Evolutionary conservation across 1,284 basidiomycete species (phyloP), one percentile per base, ranked within the genome.

Genomic region (Trametes hirsuta): DNA sequence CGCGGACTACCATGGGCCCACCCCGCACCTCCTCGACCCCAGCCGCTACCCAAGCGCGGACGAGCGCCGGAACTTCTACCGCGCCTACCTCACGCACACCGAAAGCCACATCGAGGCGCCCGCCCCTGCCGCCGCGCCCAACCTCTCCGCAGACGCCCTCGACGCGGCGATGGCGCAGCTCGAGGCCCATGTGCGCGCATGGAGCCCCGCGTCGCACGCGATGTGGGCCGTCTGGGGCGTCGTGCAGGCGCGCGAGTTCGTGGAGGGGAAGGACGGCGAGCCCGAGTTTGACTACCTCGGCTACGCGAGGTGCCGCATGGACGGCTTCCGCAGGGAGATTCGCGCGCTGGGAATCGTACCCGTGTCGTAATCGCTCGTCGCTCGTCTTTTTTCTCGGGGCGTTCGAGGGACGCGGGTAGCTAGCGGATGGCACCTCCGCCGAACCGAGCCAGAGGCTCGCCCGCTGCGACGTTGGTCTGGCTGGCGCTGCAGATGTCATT

Each of bases 221-320:
- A 88, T 91, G 84, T 98, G 95, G 94, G 85, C 89, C 8, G 77
- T 97, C 36, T 98, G 95, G 95, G 94, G 93, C 3, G 80, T 97
- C 61, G 86, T 97, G 10, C 94, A 96, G 74, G 94, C 93, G 2
- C 86, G 87, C 66, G 94, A 95, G 68, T 86, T 91, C 69, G 70
- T 96, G 12, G 84, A 87, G 68, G 82, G 75, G n/a, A 75, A 81
- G 44, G 79, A 82, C 22, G 72, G 72, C 37, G 79, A 85, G 62
- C 82, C 82, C 12, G 92, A 92, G 66, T 94, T 94, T 71, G 87
- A 94, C 73, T 93, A 94, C 72, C 75, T 93, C 62, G 81, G 78
- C 14, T 93, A 93, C 71, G 84, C 91, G 14, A 76, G 76, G 59
- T 84, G 84, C 71, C 82, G 91, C 42, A 82, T 91, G 79, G 76